Evolutionary conservation across 148 eudicot genomes (phyloP), one percentile per base, ranked within the genome.

Genomic region (Vaccinium vitisidaea): DNA sequence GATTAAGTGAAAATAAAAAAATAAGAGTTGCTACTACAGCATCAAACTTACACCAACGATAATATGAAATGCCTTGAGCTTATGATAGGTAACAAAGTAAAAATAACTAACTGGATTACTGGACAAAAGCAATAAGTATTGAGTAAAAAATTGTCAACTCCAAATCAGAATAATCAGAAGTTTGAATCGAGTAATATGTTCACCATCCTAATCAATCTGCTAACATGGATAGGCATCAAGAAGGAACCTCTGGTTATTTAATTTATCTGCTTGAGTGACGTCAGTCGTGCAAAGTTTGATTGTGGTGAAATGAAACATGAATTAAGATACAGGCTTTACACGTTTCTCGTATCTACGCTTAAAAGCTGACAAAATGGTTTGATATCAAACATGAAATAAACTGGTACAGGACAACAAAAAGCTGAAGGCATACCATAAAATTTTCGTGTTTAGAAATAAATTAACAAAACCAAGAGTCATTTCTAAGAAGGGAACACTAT

Each of bases 1-100:
- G 63, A 61, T 21, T 12, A 25, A 25, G 74, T 30, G 77, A 58
- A 16, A 79, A 75, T 54, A 14, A 18, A 61, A 18, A 48, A 61
- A 13, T 30, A 75, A 25, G 36, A 78, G 58, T 52, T 58, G 55
- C 75, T 30, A 55, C 43, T 21, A 56, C 49, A 65, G 53, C 15
- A 59, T 77, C 74, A 8, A 39, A 84, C 30, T 71, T 19, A 59
- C 53, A 84, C 70, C 84, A 16, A 74, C n/a, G 23, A 8, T 23
- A 61, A 61, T 56, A 49, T 32, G 63, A 79, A 59, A 49, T 13
- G 54, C 21, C 39, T 78, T 25, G 59, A n/a, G 55, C 14, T 15
- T 78, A 52, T 16, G 54, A 23, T 5, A 50, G 27, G 54, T 77
- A 36, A 77, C 27, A 77, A 77, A 23, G 80, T 27, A 52, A 52